These are phyloP conservation scores for Cicer chorassanicum DNA, from an alignment of 306 rosid species.

Conservation along the genomic window DNA sequence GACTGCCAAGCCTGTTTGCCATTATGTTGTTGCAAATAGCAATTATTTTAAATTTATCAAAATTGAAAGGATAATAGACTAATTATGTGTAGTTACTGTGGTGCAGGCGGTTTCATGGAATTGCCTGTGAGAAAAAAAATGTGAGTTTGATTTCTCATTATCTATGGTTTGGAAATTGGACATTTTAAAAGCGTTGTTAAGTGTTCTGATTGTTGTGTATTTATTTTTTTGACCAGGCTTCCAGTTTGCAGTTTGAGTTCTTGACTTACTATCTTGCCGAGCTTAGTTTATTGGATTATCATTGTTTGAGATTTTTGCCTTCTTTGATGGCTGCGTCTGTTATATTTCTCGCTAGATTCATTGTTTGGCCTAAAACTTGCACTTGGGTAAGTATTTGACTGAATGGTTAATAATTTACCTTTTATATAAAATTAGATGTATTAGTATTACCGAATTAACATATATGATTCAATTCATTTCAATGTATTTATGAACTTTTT, in stretches of 20 bases:
- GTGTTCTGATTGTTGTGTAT: conserved; percentile 32
- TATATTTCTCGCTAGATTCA: conserved; percentile 68
- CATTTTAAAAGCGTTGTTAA: neutral
- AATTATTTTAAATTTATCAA: neutral
- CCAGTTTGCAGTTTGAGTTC: conserved; percentile 63
- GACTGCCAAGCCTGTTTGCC: neutral
- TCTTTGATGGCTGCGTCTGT: conserved; percentile 81
- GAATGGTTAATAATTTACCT: neutral
- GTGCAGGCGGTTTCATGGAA: conserved; percentile 60
- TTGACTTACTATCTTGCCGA: conserved; percentile 76
- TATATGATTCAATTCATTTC: neutral
- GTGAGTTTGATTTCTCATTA: conserved; percentile 47
- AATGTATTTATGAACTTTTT: conserved; percentile 25
- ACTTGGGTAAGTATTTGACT: conserved; percentile 70
- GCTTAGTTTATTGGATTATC: conserved; percentile 77
- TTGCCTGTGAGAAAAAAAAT: conserved; percentile 49
- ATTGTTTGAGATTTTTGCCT: conserved; percentile 67
- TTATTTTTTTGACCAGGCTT: conserved; percentile 43
- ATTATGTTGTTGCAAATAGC: neutral
- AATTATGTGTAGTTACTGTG: neutral
- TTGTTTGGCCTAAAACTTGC: conserved; percentile 52
- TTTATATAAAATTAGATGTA: neutral
- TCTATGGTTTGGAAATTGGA: neutral
- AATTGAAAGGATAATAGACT: neutral
- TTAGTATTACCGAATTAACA: neutral